A percentile compares a stretch with the other conserved stretches of the same genome.
phyloP scores from a whole-genome alignment of 345 rosid genomes.

The Salix caprea region DNA sequence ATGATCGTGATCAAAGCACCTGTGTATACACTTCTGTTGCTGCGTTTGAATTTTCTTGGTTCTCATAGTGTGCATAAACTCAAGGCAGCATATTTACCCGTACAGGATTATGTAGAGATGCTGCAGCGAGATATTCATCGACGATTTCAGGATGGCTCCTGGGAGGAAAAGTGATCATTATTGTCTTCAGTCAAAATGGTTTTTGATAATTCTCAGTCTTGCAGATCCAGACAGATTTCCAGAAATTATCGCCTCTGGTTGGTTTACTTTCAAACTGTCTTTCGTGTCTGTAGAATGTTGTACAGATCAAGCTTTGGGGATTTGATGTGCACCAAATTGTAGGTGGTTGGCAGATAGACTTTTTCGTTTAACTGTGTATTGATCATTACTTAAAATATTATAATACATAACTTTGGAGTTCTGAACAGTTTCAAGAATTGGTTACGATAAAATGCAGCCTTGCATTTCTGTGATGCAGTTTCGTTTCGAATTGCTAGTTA shows the following conservation, averaged over 20 bases:
- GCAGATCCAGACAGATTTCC: background rate
- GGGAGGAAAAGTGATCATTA: slow-evolving; percentile 16
- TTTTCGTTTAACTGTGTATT: background rate
- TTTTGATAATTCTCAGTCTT: background rate
- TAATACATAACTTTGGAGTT: background rate
- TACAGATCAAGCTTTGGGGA: slow-evolving; percentile 5
- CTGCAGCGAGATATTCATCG: slow-evolving; percentile 45
- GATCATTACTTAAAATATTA: background rate
- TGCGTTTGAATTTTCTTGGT: background rate
- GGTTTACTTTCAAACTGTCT: background rate
- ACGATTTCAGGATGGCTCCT: slow-evolving; percentile 34
- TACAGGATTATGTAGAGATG: slow-evolving; percentile 69
- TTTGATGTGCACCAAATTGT: background rate
- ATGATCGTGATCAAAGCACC: background rate
- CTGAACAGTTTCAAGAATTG: background rate
- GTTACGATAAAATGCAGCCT: background rate
- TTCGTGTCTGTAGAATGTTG: slow-evolving; percentile 6
- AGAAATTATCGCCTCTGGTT: background rate
- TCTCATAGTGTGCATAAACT: background rate
- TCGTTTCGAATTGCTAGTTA: background rate
- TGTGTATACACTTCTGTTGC: background rate
- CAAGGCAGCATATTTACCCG: background rate
- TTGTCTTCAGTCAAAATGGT: background rate
- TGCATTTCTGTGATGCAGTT: background rate
- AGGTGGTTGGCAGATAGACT: background rate